phyloP scores from a whole-genome alignment of 192 early-diverging fungal species.

The Jimgerdemannia lactiflua region DNA sequence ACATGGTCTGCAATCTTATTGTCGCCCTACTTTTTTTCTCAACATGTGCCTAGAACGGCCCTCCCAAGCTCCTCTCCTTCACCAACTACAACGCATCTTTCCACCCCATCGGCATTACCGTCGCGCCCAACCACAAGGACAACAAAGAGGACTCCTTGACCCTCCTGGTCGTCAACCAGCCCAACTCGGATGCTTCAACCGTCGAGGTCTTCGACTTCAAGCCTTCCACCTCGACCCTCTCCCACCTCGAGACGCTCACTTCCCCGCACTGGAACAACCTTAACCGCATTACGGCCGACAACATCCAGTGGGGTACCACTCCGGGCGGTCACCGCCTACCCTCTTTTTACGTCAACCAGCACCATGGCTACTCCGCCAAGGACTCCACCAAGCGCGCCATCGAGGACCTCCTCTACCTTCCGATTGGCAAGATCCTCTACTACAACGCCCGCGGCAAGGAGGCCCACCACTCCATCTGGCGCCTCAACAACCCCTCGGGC shows the following conservation, averaged over 20 bases:
- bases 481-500: conserved; percentile 1
- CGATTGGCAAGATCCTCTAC: conserved; percentile 1
- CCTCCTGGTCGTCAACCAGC: conserved; percentile 10
- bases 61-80: neutral
- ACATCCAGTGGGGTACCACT: neutral
- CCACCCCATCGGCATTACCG: conserved; percentile 9
- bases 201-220: conserved; percentile 9
- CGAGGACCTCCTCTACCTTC: conserved; percentile 3
- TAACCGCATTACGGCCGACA: conserved; percentile 9
- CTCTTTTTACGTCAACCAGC: conserved; percentile 7
- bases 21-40: no score
- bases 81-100: neutral
- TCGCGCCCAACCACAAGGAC: neutral
- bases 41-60: neutral
- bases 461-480: conserved; percentile 1
- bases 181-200: conserved; percentile 1
- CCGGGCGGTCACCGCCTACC: neutral
- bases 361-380: neutral
- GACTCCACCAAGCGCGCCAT: neutral
- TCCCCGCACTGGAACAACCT: neutral
- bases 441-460: conserved; percentile 4
- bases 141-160: neutral
- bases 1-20: no score
- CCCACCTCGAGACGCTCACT: conserved; percentile 4
- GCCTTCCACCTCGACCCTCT: neutral